Percentiles rank a stretch among this genome's conserved stretches.
phyloP scores from a whole-genome alignment of 352 stramenopile genomes.

The Pythium monospermum region DNA sequence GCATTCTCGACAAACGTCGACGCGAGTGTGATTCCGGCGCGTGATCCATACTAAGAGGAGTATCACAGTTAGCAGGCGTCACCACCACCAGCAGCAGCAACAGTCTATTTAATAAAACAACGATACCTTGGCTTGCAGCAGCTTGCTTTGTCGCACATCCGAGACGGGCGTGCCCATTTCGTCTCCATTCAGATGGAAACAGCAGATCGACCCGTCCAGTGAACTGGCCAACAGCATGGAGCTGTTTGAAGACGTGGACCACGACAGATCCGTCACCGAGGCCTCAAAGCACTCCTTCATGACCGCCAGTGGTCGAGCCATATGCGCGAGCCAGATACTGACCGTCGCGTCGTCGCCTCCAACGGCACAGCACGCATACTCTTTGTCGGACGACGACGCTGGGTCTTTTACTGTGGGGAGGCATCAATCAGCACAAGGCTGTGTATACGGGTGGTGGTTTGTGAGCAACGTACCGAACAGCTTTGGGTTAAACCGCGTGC shows the following conservation, averaged over 20 bases:
- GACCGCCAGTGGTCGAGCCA: slow-evolving; percentile 67
- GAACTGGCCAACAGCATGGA: slow-evolving; percentile 69
- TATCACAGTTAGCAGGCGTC: too few relatives aligned
- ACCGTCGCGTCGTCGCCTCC: slow-evolving; percentile 80
- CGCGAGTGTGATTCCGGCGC: slow-evolving; percentile 71
- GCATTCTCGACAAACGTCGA: slow-evolving; percentile 79
- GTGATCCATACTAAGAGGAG: slow-evolving; percentile 83
- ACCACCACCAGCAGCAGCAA: too few relatives aligned
- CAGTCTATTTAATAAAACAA: too few relatives aligned
- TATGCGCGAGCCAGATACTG: slow-evolving; percentile 81
- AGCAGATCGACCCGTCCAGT: slow-evolving; percentile 80
- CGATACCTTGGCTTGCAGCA: slow-evolving; percentile 69
- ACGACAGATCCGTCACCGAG: slow-evolving; percentile 77
- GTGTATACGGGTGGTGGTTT: too few relatives aligned
- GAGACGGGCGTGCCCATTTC: slow-evolving; percentile 74
- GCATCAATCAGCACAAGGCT: background rate
- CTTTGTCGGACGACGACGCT: slow-evolving; percentile 63
- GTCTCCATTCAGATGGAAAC: slow-evolving; percentile 61
- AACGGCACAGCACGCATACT: slow-evolving; percentile 82
- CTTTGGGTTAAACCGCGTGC: slow-evolving; percentile 78
- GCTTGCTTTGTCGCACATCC: slow-evolving; percentile 66
- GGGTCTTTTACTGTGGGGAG: slow-evolving; percentile 34
- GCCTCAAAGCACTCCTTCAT: slow-evolving; percentile 84
- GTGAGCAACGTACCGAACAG: slow-evolving; percentile 46
- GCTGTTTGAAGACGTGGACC: slow-evolving; percentile 34